Base-by-base conservation (phyloP, 306 rosid genomes). In the Lagenaria siceraria region DNA sequence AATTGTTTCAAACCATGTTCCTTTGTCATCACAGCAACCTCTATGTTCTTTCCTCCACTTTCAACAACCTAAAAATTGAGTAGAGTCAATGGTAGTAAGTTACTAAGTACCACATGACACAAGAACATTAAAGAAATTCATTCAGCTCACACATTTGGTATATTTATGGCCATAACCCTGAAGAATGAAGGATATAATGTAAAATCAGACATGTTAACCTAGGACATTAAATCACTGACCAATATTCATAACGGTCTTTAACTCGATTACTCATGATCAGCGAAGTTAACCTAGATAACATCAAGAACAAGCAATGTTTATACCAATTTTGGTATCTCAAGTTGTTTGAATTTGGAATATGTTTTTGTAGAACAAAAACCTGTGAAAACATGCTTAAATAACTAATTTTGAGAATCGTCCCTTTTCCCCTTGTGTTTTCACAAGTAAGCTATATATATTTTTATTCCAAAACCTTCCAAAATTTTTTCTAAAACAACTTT, bases 1-100 rank as follows among this genome's bases (percentile, higher is more conserved):
- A 95, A 90, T 80, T 94, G 98, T 65, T 85, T 85, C 71, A 94
- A 84, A 18, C 98, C 97, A 27, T 86, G 81, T 80, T 92, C 96
- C 91, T 77, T 92, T 4, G 96, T 92, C 98, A 94, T 90, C 77
- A 89, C 97, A 79, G 97, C 98, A 79, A 95, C 97, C 86, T 95
- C 98, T 65, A 95, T 89, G 89, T 92, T 95, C 88, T 95, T 95
- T 27, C 97, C 98, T n/a, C 98, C 98, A 63, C 97, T 95, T 88
- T 95, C 97, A 14, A 94, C 98, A 86, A 94, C 98, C 98, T 94
- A 80, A 58, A 78, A 58, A 66, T 25, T 72, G 74, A 75, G 43
- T 72, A 17, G 51, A 75, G 63, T 21, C 25, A 15, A 68, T 68
- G 52, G 68, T 36, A 74, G 78, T 21, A 10, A 68, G 33, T 36